Base-by-base conservation (phyloP, 2,329 filamentous ascomycete species). In the Arachnomyces sp. region DNA sequence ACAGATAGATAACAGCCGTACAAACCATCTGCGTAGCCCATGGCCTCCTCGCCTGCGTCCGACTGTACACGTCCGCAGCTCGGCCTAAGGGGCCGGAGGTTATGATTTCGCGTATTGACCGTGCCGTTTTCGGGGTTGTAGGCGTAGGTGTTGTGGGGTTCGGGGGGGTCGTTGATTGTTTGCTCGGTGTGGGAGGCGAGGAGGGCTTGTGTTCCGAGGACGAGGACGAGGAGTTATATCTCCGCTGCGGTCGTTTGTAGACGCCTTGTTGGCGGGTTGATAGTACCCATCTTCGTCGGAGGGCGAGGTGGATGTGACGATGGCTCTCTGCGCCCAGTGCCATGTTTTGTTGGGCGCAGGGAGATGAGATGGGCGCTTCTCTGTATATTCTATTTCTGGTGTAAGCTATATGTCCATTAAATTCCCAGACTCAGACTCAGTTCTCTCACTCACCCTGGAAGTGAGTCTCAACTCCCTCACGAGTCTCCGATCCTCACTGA, bases 11-110 rank as follows among this genome's bases (percentile, higher is more conserved):
- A 30, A 85, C 71, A 34, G 94, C 62, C 31, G 83, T 79, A 51
- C 77, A 87, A 48, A 73, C 71, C 45, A 94, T 60, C 66, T 95
- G 89, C 7, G 86, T 93, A n/a, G 74, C 65, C 55, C 86, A 84
- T 0, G 90, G 89, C 36, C 81, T 70, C 36, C 74, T 73, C 38
- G 76, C 68, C 64, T 94, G 87, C 34, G 79, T 76, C 15, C 80
- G 74, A 12, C 75, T 79, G 57, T 92, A 94, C 45, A 58, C 59
- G 30, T 54, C 44, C 7, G 56, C 62, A 5, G 62, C 42, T 30
- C 48, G 55, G 8, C 63, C 64, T 11, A 64, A n/a, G 3, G 58
- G 54, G 12, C 58, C 46, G 3, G 55, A 49, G 18, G 48, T 45
- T 12, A 63, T 54, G 6, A 53, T 45, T 40, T 61, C 52, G n/a